These are phyloP conservation scores for Candida gorgasii DNA, from an alignment of 805 yeast genomes.

Conservation along the genomic window DNA sequence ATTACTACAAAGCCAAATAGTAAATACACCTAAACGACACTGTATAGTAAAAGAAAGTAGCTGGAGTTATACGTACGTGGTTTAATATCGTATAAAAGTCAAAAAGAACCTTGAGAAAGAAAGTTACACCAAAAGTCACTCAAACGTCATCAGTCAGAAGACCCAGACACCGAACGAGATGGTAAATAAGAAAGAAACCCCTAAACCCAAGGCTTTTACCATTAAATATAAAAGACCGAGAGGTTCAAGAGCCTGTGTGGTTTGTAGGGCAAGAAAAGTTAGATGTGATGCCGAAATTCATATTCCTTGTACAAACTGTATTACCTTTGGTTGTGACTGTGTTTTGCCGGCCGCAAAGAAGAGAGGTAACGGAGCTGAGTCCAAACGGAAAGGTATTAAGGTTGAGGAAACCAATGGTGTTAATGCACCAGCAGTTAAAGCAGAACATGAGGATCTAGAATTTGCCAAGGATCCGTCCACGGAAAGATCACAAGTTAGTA, in stretches of 20 bases:
- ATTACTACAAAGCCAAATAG: not conserved
- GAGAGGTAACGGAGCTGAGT: constrained; percentile 29
- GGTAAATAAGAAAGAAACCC: constrained; percentile 19
- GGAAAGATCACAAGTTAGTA: constrained; percentile 13
- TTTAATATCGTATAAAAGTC: not conserved
- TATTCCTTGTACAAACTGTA: constrained; percentile 57
- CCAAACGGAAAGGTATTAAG: constrained; percentile 8
- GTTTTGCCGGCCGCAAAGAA: constrained; percentile 60
- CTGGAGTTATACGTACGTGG: not conserved
- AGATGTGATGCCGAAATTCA: constrained; percentile 69
- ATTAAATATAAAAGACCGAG: constrained; percentile 55
- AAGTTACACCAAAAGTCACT: not conserved
- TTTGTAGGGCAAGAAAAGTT: constrained; percentile 80
- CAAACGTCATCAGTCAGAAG: too few relatives aligned
- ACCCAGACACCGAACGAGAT: too few relatives aligned
- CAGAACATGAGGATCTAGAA: constrained; percentile 2
- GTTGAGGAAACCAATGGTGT: constrained; percentile 4
- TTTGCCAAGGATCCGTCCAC: constrained; percentile 7
- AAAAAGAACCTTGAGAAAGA: not conserved
- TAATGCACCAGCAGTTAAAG: not conserved
- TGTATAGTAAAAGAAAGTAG: too few relatives aligned
- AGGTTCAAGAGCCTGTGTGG: constrained; percentile 71
- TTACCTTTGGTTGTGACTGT: constrained; percentile 72
- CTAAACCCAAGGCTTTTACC: constrained; percentile 46
- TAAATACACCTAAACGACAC: too few relatives aligned